A percentile compares a stretch with the other conserved stretches of the same genome.
Conservation (phyloP, 1,284 basidiomycete species). For the Malassezia nana region DNA sequence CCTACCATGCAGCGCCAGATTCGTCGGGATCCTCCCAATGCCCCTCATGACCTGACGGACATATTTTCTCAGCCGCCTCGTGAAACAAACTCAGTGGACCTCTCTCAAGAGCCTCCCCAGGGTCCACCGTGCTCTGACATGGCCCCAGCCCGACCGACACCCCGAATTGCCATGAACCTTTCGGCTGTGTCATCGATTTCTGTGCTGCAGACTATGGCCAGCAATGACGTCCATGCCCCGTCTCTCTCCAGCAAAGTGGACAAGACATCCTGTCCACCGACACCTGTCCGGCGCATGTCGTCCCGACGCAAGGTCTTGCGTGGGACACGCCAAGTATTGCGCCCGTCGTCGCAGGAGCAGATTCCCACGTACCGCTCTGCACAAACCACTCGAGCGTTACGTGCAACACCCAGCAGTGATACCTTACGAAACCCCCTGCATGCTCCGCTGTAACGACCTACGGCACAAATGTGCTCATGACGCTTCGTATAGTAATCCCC, state of each 20-base stretch:
- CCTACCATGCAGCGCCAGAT: conserved; percentile 2
- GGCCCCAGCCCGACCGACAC: background rate
- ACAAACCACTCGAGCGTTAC: background rate
- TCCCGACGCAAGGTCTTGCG: background rate
- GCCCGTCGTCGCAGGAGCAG: background rate
- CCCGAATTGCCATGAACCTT: background rate
- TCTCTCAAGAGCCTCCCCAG: background rate
- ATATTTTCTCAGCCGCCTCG: background rate
- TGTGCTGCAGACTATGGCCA: background rate
- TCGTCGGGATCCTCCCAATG: background rate
- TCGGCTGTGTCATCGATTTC: background rate
- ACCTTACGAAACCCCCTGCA: background rate
- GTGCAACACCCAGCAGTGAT: background rate
- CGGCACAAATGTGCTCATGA: too few relatives aligned
- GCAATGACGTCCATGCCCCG: background rate
- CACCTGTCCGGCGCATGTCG: background rate
- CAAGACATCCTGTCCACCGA: background rate
- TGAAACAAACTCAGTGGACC: background rate
- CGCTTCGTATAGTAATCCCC: background rate
- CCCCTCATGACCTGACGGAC: background rate
- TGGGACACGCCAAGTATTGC: background rate
- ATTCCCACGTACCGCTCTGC: background rate
- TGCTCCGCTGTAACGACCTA: background rate
- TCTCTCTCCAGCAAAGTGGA: background rate
- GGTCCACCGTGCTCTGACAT: background rate